Conservation (phyloP, 1,284 basidiomycete species). For the Vanrija pseudolonga region DNA sequence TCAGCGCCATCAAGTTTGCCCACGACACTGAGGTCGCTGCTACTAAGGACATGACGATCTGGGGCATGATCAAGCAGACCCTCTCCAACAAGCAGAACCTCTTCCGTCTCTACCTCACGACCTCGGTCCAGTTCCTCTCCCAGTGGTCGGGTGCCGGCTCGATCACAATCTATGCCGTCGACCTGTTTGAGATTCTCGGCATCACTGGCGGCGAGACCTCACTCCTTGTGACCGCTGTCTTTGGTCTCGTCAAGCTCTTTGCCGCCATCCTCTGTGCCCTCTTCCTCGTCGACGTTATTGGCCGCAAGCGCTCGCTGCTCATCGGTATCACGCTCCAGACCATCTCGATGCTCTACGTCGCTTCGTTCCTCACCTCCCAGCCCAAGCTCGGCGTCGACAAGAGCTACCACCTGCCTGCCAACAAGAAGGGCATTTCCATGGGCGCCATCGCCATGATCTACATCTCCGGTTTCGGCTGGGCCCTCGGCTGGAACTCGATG, state of each 20-base stretch:
- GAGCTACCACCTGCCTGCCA: slow-evolving; percentile 3
- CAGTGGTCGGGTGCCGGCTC: slow-evolving; percentile 14
- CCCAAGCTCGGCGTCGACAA: slow-evolving; percentile 1
- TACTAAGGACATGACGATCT: slow-evolving; percentile 2
- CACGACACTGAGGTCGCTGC: slow-evolving; percentile 11
- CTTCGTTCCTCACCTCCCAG: slow-evolving; percentile 3
- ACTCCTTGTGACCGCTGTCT: slow-evolving; percentile 10
- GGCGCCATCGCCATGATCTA: slow-evolving; percentile 12
- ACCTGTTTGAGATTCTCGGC: slow-evolving; percentile 11
- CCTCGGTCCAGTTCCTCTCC: slow-evolving; percentile 8
- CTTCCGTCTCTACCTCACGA: slow-evolving; percentile 7
- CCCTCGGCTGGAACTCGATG: slow-evolving; percentile 1
- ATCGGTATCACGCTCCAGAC: slow-evolving; percentile 8
- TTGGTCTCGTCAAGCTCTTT: slow-evolving; percentile 10
- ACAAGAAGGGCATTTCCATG: not conserved
- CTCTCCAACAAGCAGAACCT: slow-evolving; percentile 3
- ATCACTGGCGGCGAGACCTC: slow-evolving; percentile 3
- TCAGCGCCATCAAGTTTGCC: slow-evolving; percentile 20
- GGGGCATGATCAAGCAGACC: slow-evolving; percentile 1
- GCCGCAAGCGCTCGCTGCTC: slow-evolving; percentile 12
- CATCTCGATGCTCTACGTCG: slow-evolving; percentile 10
- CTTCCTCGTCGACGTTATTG: slow-evolving; percentile 15
- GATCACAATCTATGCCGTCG: slow-evolving; percentile 12
- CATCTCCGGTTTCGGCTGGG: slow-evolving; percentile 11
- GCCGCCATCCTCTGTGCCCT: slow-evolving; percentile 10